Percentiles rank a stretch among this genome's conserved stretches.
Conservation (phyloP, 139 green algal genomes). For the Picochlorum sp. region DNA sequence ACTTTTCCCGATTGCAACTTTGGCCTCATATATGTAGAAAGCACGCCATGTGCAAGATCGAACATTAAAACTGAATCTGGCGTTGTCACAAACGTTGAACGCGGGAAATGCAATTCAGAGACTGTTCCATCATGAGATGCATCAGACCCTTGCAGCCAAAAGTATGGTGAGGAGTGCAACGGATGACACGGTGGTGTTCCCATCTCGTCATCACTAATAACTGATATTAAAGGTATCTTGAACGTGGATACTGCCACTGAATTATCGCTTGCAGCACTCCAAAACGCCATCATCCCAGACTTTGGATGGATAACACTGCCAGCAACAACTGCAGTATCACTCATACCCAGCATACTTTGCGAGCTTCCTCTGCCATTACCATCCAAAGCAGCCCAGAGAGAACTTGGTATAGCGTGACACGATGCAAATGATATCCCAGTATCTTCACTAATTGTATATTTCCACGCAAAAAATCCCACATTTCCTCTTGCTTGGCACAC, state of each 20-base stretch:
- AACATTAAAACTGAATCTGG: slow-evolving; percentile 8
- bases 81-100: slow-evolving; percentile 12
- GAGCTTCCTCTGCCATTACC: slow-evolving; percentile 5
- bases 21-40: slow-evolving; percentile 16
- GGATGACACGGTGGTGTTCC: neutral
- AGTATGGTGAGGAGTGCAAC: neutral
- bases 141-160: neutral
- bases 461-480: slow-evolving; percentile 19
- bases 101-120: slow-evolving; percentile 27
- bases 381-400: slow-evolving; percentile 26
- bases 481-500: slow-evolving; percentile 22
- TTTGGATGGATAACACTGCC: neutral
- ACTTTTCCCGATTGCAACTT: neutral
- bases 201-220: neutral
- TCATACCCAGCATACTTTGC: slow-evolving; percentile 10
- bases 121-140: slow-evolving; percentile 11
- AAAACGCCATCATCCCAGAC: slow-evolving; percentile 10
- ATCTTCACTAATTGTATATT: slow-evolving; percentile 7
- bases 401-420: neutral
- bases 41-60: slow-evolving; percentile 31
- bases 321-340: slow-evolving; percentile 13
- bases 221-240: neutral
- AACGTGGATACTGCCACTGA: neutral
- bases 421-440: slow-evolving; percentile 13
- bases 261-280: neutral